Percentiles rank a stretch among this genome's conserved stretches.
Conservation (phyloP, 2,329 filamentous ascomycete species). For the Aspergillus luchuensis region DNA sequence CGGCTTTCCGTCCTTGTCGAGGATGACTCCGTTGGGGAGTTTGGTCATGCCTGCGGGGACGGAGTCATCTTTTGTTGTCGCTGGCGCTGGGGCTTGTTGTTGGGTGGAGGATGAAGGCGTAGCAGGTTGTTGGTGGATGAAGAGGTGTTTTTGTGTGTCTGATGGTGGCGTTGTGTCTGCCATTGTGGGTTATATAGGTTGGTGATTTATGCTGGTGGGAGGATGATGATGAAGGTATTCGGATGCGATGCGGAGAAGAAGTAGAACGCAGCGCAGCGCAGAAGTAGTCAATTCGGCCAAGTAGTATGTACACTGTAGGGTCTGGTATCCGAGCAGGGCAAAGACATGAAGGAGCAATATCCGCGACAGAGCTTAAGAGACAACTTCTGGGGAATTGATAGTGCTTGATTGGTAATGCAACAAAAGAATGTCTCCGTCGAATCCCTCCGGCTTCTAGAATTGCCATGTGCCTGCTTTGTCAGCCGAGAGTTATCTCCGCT, state of each 20-base stretch:
- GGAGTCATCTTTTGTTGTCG: constrained; percentile 13
- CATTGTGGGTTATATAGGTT: not conserved
- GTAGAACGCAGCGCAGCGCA: not conserved
- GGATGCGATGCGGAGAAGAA: not conserved
- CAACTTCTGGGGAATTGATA: not conserved
- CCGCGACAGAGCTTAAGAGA: not conserved
- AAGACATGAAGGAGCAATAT: not conserved
- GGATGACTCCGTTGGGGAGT: constrained; percentile 50
- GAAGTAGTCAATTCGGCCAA: not conserved
- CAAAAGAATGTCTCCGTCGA: not conserved
- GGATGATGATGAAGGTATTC: not conserved
- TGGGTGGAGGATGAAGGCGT: not conserved
- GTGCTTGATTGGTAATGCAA: not conserved
- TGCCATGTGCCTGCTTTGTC: constrained; percentile 19
- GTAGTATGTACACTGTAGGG: not conserved
- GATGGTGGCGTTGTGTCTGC: not conserved
- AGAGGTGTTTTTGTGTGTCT: not conserved
- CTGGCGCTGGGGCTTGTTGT: constrained; percentile 4
- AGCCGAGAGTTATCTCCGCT: constrained; percentile 11
- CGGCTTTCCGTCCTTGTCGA: constrained; percentile 55
- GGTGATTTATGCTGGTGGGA: not conserved
- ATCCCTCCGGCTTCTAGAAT: not conserved
- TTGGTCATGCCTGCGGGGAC: constrained; percentile 29
- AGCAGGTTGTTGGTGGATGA: not conserved
- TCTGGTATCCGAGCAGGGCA: not conserved